Conservation (phyloP, 2,329 filamentous ascomycete species). For the Podosphaera xanthii region DNA sequence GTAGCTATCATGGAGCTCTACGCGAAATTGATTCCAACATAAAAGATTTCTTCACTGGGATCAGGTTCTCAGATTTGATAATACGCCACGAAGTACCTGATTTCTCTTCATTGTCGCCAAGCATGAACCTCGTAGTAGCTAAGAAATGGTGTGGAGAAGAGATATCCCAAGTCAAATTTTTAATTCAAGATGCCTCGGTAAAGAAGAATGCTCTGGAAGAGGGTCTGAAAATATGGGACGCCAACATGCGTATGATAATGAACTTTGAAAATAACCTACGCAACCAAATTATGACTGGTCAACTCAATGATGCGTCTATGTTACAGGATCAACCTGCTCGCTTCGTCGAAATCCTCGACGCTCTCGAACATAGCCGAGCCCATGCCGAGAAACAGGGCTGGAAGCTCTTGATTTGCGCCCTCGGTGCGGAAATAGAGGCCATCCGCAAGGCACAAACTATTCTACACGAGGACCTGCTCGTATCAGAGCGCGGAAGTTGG, state of each 20-base stretch:
- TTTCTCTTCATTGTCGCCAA: slow-evolving; percentile 36
- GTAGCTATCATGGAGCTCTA: slow-evolving; percentile 45
- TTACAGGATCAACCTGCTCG: slow-evolving; percentile 24
- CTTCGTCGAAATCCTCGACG: slow-evolving; percentile 31
- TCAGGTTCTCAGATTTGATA: slow-evolving; percentile 13
- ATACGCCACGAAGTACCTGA: slow-evolving; percentile 14
- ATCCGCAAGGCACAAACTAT: slow-evolving; percentile 26
- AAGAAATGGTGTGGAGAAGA: slow-evolving; percentile 48
- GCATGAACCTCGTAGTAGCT: slow-evolving; percentile 48
- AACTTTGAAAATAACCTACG: slow-evolving; percentile 42
- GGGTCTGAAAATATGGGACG: slow-evolving; percentile 43
- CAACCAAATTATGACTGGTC: slow-evolving; percentile 24
- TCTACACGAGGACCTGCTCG: neutral
- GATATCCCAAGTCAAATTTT: slow-evolving; percentile 28
- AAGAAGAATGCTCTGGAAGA: slow-evolving; percentile 44
- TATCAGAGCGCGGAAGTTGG: neutral
- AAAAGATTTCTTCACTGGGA: slow-evolving; percentile 33
- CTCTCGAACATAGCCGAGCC: slow-evolving; percentile 29
- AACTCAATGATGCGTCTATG: slow-evolving; percentile 20
- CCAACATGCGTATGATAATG: slow-evolving; percentile 32
- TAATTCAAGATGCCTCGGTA: slow-evolving; percentile 30
- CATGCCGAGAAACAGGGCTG: slow-evolving; percentile 39
- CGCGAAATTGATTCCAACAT: slow-evolving; percentile 42
- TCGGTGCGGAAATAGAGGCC: slow-evolving; percentile 51
- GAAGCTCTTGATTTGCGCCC: slow-evolving; percentile 53